phyloP scores from a whole-genome alignment of 192 early-diverging fungal species.

The Pilobolus umbonatus region DNA sequence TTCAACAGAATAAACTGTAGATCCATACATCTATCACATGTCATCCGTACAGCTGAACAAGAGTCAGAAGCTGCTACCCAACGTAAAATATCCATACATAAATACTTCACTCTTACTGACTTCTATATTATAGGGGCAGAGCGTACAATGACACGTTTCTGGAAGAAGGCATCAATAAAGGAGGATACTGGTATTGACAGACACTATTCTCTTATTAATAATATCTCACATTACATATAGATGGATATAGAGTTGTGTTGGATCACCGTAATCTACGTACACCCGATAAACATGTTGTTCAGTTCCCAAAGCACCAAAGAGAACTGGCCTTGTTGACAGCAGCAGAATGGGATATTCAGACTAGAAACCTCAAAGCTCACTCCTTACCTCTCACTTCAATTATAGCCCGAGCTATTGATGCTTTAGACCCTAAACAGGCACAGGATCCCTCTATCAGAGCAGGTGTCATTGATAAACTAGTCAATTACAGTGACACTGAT shows the following conservation, averaged over 20 bases:
- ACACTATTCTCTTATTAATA: neutral
- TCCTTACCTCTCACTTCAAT: slow-evolving; percentile 91
- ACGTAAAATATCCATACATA: slow-evolving; percentile 3
- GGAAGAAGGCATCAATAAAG: slow-evolving; percentile 50
- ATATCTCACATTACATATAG: neutral
- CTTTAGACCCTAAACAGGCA: slow-evolving; percentile 44
- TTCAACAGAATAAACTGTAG: neutral
- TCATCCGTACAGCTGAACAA: neutral
- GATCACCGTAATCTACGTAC: slow-evolving; percentile 83
- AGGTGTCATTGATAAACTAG: slow-evolving; percentile 70
- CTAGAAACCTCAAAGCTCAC: slow-evolving; percentile 70
- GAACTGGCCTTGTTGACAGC: slow-evolving; percentile 80
- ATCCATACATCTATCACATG: neutral
- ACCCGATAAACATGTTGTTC: slow-evolving; percentile 67
- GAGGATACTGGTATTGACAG: slow-evolving; percentile 4
- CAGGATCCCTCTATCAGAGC: slow-evolving; percentile 40
- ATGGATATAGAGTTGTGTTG: slow-evolving; percentile 46
- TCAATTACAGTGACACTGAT: slow-evolving; percentile 85
- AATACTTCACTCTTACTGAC: neutral
- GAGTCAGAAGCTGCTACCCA: slow-evolving; percentile 5
- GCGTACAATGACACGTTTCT: slow-evolving; percentile 56
- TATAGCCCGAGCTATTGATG: slow-evolving; percentile 80
- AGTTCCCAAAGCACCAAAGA: slow-evolving; percentile 49
- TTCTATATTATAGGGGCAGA: slow-evolving; percentile 35
- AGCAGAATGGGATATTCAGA: slow-evolving; percentile 93